phyloP scores from a whole-genome alignment of 2,329 filamentous ascomycete genomes.

The Sclerotinia minor region DNA sequence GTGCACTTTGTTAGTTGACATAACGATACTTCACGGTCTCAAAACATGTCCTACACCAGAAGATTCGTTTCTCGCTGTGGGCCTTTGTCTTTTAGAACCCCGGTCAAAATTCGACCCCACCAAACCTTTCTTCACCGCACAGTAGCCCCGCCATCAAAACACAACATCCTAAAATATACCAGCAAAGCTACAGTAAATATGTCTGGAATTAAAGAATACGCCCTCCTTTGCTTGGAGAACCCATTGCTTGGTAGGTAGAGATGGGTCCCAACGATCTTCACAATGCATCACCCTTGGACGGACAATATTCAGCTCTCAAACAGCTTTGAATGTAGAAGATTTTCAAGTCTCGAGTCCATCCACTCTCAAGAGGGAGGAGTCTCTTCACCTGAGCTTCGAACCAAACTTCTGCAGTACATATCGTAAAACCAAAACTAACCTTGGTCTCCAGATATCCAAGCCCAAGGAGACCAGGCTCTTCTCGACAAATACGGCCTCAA shows the following conservation, averaged over 20 bases:
- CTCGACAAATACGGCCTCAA: constrained; percentile 93
- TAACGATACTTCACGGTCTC: background rate
- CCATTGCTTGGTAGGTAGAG: constrained; percentile 79
- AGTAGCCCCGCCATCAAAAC: constrained; percentile 25
- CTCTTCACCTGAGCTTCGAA: background rate
- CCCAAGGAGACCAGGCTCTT: constrained; percentile 74
- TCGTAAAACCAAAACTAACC: constrained; percentile 16
- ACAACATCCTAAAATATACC: constrained; percentile 26
- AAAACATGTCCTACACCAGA: constrained; percentile 1
- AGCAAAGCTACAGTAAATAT: constrained; percentile 50
- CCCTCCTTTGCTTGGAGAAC: constrained; percentile 94
- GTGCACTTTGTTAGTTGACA: background rate
- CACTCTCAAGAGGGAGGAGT: background rate
- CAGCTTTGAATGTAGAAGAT: background rate
- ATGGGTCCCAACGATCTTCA: background rate
- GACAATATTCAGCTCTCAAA: background rate
- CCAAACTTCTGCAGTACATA: background rate
- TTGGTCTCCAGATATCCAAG: constrained; percentile 77
- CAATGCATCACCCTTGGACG: background rate
- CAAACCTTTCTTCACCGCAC: constrained; percentile 25
- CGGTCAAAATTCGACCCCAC: constrained; percentile 31
- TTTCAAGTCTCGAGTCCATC: background rate
- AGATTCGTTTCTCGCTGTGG: constrained; percentile 1
- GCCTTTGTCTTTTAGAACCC: constrained; percentile 22
- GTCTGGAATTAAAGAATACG: constrained; percentile 75